A percentile compares a stretch with the other conserved stretches of the same genome.
These are phyloP conservation scores for Clathrus columnatus DNA, from an alignment of 768 basidiomycete genomes.

Conservation along the genomic window DNA sequence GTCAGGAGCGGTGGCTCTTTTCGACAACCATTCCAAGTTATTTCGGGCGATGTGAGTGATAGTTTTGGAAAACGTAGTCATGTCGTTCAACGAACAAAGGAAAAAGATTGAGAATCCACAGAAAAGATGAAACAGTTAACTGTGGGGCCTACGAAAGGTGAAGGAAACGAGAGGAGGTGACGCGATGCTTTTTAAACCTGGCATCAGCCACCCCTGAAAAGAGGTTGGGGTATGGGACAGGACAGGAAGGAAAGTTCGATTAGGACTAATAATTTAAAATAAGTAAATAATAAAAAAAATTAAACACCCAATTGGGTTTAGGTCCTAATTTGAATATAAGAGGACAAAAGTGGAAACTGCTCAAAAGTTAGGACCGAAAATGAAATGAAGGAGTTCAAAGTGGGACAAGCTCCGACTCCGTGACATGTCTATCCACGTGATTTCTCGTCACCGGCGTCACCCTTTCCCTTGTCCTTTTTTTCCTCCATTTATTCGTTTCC, in stretches of 20 bases:
- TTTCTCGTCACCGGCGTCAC: too few relatives aligned
- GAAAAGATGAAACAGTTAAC: not conserved
- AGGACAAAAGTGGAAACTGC: too few relatives aligned
- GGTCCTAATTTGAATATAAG: too few relatives aligned
- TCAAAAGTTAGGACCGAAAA: not conserved
- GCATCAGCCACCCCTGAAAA: not conserved
- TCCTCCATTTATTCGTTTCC: too few relatives aligned
- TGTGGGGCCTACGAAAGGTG: not conserved
- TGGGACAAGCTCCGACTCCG: too few relatives aligned
- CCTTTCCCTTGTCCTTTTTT: too few relatives aligned
- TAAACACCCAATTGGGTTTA: too few relatives aligned
- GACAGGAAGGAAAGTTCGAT: not conserved
- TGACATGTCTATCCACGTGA: too few relatives aligned
- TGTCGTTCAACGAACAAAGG: not conserved
- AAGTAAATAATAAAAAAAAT: not conserved
- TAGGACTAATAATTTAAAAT: not conserved
- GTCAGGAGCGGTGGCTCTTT: not conserved
- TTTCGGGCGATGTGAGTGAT: not conserved
- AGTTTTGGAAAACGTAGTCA: conserved; percentile 2
- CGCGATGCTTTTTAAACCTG: not conserved
- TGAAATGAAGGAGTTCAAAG: too few relatives aligned
- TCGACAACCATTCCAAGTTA: not conserved
- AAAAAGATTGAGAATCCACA: not conserved
- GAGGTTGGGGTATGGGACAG: not conserved
- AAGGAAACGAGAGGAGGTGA: not conserved